Evolutionary conservation across 2,329 filamentous ascomycete genomes (phyloP), one percentile per base, ranked within the genome.

Genomic region (Botrytis porri): DNA sequence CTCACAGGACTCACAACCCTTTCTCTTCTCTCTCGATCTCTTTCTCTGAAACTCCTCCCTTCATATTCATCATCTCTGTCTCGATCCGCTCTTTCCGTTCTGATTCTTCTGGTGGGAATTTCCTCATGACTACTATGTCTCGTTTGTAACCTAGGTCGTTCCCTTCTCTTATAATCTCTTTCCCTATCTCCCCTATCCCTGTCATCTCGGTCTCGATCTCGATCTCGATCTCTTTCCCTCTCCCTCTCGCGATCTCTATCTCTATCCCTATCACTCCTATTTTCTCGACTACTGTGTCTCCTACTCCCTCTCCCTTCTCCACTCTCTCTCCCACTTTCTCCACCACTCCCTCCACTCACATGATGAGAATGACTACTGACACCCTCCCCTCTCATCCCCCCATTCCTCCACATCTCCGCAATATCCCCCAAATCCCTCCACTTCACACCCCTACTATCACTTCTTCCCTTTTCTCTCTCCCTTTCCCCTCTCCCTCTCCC

Each of bases 381-480:
- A 41, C 65, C 54, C 54, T 63, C 48, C 73, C 77, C 71, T 32
- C 61, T 65, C n/a, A 69, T 70, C 6, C 75, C 77, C 25, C 62
- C 67, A 59, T 74, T 77, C 48, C 76, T 62, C 32, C 73, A 64
- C 66, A 70, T 64, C 32, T 70, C 64, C 25, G 67, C 41, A 70
- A 72, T 64, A 41, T 76, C 32, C 70, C 51, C 72, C 69, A 60
- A 61, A 37, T 61, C 66, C 32, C 62, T 76, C 59, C 32, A 73
- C 32, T 69, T 64, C 10, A 69, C 37, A 22, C 62, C 51, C 70
- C 75, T 43, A 62, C 18, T 59, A 45, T 51, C 37, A 66, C 71
- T 70, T 39, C 64, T 75, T 14, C 60, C 73, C 69, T 71, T 71
- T 32, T 70, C 83, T 14, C 82, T 79, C 39, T 85, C 83, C 18